These are phyloP conservation scores for Brasilioporus rufonigricans DNA, from an alignment of 768 basidiomycete genomes.

Conservation along the genomic window DNA sequence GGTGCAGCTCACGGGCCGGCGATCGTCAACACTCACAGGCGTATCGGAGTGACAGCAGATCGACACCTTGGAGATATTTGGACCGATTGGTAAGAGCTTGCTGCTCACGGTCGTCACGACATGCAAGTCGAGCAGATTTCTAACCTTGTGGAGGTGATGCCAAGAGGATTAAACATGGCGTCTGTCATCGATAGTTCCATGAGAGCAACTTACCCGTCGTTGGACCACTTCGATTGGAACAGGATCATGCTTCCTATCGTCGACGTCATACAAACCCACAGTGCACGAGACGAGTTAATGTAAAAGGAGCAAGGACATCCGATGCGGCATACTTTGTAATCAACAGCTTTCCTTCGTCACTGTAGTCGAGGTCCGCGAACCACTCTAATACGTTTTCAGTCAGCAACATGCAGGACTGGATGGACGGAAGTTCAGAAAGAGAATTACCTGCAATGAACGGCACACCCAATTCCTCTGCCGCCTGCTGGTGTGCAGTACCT, in stretches of 20 bases:
- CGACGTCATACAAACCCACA: neutral
- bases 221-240: constrained; percentile 42
- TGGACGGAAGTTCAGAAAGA: neutral
- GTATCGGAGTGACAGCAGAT: constrained; percentile 69
- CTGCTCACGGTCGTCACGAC: constrained; percentile 49
- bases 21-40: constrained; percentile 48
- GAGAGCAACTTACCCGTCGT: constrained; percentile 37
- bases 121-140: constrained; percentile 32
- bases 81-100: constrained; percentile 40
- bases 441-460: neutral
- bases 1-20: neutral
- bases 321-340: constrained; percentile 48
- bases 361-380: constrained; percentile 68
- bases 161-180: no score
- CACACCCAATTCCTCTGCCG: constrained; percentile 52
- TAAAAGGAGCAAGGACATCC: no score
- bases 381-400: constrained; percentile 42
- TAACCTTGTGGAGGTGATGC: no score
- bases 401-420: neutral
- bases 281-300: neutral
- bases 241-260: constrained; percentile 49
- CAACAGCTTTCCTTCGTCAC: constrained; percentile 51
- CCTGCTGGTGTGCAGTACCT: constrained; percentile 58
- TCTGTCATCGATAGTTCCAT: no score
- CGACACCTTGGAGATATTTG: constrained; percentile 47